A percentile compares a stretch with the other conserved stretches of the same genome.
phyloP scores from a whole-genome alignment of 2,329 filamentous ascomycete species.

The Hypoxylon sp. region DNA sequence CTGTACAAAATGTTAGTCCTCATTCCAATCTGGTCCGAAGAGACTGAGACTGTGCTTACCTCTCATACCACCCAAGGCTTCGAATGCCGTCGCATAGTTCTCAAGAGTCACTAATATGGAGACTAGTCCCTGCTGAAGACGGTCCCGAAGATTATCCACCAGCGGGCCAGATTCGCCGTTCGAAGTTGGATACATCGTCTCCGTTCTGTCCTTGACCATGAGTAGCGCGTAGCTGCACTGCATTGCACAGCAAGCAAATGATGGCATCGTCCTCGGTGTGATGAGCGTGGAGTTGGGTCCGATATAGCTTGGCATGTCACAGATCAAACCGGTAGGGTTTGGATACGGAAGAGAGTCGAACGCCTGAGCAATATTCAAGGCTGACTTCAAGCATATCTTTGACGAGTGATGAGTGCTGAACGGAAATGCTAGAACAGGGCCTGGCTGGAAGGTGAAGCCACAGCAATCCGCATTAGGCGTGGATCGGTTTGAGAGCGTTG shows the following conservation, averaged over 20 bases:
- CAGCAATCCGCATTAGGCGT: constrained; percentile 36
- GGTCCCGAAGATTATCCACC: constrained; percentile 49
- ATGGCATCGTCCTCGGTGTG: constrained; percentile 55
- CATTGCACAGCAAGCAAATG: constrained; percentile 56
- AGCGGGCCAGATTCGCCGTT: constrained; percentile 37
- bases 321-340: constrained; percentile 49
- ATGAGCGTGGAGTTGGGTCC: constrained; percentile 49
- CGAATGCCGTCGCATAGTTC: constrained; percentile 55
- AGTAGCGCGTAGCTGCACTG: constrained; percentile 55
- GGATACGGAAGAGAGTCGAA: constrained; percentile 58
- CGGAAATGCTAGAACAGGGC: constrained; percentile 45
- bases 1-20: constrained; percentile 31
- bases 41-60: constrained; percentile 41
- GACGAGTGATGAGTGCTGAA: constrained; percentile 57
- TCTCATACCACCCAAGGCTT: constrained; percentile 56
- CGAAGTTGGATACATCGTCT: constrained; percentile 47
- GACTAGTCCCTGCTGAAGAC: constrained; percentile 52
- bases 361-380: constrained; percentile 56
- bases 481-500: constrained; percentile 42
- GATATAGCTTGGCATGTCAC: constrained; percentile 47
- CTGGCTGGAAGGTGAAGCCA: constrained; percentile 29
- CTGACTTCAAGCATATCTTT: constrained; percentile 58
- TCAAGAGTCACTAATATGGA: constrained; percentile 53
- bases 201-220: constrained; percentile 53
- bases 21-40: neutral